Base-by-base conservation (phyloP, 2,329 filamentous ascomycete species). In the Colletotrichum sp. region DNA sequence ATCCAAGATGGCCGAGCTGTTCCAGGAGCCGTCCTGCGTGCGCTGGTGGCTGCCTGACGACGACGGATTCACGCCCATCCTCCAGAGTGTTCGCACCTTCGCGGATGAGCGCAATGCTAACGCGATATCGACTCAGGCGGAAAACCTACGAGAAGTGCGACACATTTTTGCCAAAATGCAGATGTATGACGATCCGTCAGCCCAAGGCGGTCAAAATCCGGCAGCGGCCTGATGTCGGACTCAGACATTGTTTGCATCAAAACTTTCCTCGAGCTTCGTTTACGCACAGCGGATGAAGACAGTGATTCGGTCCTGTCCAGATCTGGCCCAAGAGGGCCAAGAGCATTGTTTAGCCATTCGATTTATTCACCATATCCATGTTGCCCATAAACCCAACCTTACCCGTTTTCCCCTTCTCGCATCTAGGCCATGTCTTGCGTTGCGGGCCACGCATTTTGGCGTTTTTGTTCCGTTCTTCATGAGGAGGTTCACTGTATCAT, bases 21-120 rank as follows among this genome's bases (percentile, higher is more conserved):
- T 97, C 89, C 88, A 90, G 75, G 91, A 95, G 59, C 90, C 92
- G 16, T 92, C 93, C 24, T 92, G 96, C 69, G 91, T 91, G 60
- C 89, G 93, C 73, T 98, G 96, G 95, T 99, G 97, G 97, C 90
- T 98, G 4, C 95, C 96, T 4, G 91, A 97, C 82, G 92, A 95
- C 77, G 94, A 96, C 85, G 92, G 91, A 3, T 94, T 94, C 80
- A 93, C 91, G 13, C 90, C 91, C 1, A 91, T 98, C 57, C 89
- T 98, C 70, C 93, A 93, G 68, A 93, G 91, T 70, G 93, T 98
- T 77, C 93, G 96, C 24, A 90, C 92, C 57, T 96, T 98, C 84
- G 95, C 96, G 32, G 93, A 95, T 79, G 95, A 97, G 78, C 91
- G 95, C 64, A 94, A 92, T 75, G 87, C 90, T 9, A 91, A 88